Evolutionary conservation across 2,329 filamentous ascomycete species (phyloP).

Genomic region (Nakataea oryzae): DNA sequence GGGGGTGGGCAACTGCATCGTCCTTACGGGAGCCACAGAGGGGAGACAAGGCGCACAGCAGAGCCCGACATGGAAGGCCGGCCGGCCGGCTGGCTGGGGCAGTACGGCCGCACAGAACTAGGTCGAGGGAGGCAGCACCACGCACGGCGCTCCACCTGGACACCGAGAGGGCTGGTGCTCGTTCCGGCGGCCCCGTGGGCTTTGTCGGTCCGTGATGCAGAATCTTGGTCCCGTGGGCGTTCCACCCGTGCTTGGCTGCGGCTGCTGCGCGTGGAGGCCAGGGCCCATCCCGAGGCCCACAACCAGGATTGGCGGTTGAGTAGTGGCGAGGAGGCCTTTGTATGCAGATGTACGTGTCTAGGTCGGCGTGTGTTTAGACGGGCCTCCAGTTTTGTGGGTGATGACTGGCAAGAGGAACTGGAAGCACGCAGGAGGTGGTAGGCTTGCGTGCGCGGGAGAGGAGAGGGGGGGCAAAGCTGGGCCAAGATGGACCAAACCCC

Average conservation of each 20-base stretch:
- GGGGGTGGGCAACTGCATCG: neutral
- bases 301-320: neutral
- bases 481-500: neutral
- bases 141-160: neutral
- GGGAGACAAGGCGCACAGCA: neutral
- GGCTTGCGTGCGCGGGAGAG: neutral
- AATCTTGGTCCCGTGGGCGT: neutral
- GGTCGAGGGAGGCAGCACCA: neutral
- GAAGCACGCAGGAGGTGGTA: neutral
- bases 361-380: neutral
- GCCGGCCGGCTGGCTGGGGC: no score
- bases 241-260: neutral
- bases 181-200: neutral
- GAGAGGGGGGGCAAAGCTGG: neutral
- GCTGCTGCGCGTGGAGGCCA: neutral
- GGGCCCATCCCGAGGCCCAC: neutral
- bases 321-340: neutral
- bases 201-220: neutral
- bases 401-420: neutral
- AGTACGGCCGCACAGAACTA: neutral
- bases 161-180: neutral
- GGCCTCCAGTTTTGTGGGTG: neutral
- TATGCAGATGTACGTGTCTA: neutral
- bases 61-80: neutral
- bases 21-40: neutral